Evolutionary conservation across 441 rosid species (phyloP).

Genomic region (Melastoma candidum): DNA sequence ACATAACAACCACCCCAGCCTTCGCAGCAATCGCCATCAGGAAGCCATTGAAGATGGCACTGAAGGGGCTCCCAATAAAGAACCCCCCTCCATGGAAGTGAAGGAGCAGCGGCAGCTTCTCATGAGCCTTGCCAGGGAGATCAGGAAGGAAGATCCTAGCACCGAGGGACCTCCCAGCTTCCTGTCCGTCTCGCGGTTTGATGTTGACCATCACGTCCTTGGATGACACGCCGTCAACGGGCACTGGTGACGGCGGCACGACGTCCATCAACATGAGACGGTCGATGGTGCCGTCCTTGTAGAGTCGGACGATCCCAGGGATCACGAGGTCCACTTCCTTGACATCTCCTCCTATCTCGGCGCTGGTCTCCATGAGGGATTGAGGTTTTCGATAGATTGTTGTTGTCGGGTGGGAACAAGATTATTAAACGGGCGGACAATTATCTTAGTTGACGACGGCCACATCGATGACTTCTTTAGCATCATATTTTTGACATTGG

Average conservation of each 20-base stretch:
- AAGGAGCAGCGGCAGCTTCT: slow-evolving; percentile 2
- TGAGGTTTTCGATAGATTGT: not conserved
- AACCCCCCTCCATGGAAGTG: slow-evolving; percentile 9
- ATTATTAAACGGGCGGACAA: too few relatives aligned
- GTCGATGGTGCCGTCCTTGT: slow-evolving; percentile 1
- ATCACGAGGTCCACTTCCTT: slow-evolving; percentile 1
- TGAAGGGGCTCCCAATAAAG: not conserved
- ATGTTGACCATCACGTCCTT: slow-evolving; percentile 3
- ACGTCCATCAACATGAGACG: not conserved
- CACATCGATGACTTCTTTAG: too few relatives aligned
- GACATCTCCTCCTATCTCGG: not conserved
- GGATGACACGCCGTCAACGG: slow-evolving; percentile 1
- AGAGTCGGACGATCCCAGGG: not conserved
- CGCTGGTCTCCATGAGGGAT: slow-evolving; percentile 1
- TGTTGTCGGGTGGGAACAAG: too few relatives aligned
- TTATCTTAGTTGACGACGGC: too few relatives aligned
- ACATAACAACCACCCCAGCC: not conserved
- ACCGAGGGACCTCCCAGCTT: not conserved
- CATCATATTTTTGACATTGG: too few relatives aligned
- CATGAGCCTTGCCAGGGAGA: not conserved
- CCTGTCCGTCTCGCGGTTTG: not conserved
- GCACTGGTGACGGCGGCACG: not conserved
- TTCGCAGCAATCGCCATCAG: not conserved
- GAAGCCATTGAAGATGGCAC: not conserved
- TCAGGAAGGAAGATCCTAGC: slow-evolving; percentile 4